Percentiles rank a stretch among this genome's conserved stretches.
These are phyloP conservation scores for Arthromyces matolae DNA, from an alignment of 768 basidiomycete genomes.

Conservation along the genomic window DNA sequence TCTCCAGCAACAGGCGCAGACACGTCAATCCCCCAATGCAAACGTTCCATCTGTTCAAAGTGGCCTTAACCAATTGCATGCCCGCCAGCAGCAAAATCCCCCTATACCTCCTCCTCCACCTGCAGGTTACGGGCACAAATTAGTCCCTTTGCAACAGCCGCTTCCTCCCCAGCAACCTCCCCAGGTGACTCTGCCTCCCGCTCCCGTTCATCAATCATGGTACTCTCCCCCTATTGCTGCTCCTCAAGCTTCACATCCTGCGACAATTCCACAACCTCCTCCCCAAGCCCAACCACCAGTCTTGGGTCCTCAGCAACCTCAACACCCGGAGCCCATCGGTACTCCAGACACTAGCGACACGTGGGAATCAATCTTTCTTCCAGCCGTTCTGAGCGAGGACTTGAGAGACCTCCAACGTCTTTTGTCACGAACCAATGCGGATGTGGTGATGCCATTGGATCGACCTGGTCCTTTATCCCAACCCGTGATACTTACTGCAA, in stretches of 20 bases:
- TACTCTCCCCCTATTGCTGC: conserved; percentile 66
- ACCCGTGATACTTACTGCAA: conserved; percentile 78
- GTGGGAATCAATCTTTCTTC: conserved; percentile 82
- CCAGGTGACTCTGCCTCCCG: conserved; percentile 25
- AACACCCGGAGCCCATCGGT: conserved; percentile 10
- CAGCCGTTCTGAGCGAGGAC: conserved; percentile 75
- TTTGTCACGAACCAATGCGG: conserved; percentile 69
- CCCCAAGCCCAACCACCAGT: conserved; percentile 44
- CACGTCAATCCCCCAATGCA: conserved; percentile 39
- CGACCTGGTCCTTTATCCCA: conserved; percentile 71
- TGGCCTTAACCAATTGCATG: conserved; percentile 35
- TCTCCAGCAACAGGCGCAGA: conserved; percentile 37
- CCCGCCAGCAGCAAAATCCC: conserved; percentile 40
- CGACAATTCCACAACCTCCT: conserved; percentile 59
- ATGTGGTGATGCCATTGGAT: conserved; percentile 75
- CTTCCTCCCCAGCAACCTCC: conserved; percentile 34
- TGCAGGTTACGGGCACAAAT: conserved; percentile 35
- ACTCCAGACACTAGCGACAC: conserved; percentile 13
- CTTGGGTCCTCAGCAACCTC: conserved; percentile 28
- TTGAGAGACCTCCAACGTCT: conserved; percentile 69
- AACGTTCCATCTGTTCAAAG: conserved; percentile 34
- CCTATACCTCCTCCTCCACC: conserved; percentile 36
- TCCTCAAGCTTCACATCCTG: conserved; percentile 78
- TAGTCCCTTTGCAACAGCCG: conserved; percentile 34
- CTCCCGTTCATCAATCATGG: conserved; percentile 52